Evolutionary conservation across 2,329 filamentous ascomycete genomes (phyloP).

Genomic region (Aspergillus amoenus): DNA sequence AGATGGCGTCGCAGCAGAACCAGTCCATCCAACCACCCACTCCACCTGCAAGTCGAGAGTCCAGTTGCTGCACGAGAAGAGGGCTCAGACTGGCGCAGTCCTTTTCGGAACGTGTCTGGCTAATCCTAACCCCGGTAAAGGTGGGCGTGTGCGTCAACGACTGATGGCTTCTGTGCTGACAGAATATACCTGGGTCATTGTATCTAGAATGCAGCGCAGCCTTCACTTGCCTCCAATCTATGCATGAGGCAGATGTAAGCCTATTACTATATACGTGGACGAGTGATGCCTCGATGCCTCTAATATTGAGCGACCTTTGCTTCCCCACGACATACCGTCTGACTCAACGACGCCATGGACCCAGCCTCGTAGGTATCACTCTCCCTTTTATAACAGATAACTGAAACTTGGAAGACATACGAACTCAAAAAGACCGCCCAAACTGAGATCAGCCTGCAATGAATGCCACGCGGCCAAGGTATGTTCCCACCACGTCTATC

Average conservation of each 20-base stretch:
- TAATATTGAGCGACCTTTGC: not conserved
- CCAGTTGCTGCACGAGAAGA: not conserved
- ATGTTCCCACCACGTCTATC: not conserved
- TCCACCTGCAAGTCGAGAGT: constrained; percentile 1
- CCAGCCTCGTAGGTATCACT: not conserved
- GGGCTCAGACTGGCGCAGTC: constrained; percentile 4
- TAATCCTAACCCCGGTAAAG: not conserved
- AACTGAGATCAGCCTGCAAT: constrained; percentile 18
- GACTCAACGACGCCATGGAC: not conserved
- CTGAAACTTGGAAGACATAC: not conserved
- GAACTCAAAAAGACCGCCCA: constrained; percentile 14
- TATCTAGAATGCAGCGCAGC: constrained; percentile 1
- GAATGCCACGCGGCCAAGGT: constrained; percentile 19
- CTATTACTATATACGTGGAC: not conserved
- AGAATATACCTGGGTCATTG: constrained; percentile 7
- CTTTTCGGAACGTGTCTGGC: constrained; percentile 9
- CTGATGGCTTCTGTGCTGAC: constrained; percentile 7
- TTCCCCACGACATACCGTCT: not conserved
- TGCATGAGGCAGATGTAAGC: not conserved
- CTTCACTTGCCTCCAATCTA: not conserved
- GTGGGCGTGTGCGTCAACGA: constrained; percentile 1
- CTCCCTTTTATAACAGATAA: not conserved
- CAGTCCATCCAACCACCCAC: not conserved
- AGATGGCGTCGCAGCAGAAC: not conserved
- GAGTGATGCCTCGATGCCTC: not conserved